Evolutionary conservation across 352 stramenopile genomes (phyloP).

Genomic region (Thalassiosira hispida): DNA sequence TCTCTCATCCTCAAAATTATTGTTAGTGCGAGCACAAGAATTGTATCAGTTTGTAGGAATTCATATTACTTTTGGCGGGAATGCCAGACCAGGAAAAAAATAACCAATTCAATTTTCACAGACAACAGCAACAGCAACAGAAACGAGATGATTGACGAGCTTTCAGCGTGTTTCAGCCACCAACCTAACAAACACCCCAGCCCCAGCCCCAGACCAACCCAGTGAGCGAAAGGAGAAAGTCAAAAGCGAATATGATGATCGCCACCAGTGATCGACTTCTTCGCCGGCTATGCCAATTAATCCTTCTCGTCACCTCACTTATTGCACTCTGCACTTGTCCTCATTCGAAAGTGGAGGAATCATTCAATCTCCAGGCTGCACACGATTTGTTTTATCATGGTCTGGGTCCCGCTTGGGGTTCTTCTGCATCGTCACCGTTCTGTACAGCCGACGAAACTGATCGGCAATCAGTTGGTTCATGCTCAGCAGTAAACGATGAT

Average conservation of each 20-base stretch:
- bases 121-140: neutral
- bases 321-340: constrained; percentile 66
- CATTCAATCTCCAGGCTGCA: constrained; percentile 97
- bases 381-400: constrained; percentile 93
- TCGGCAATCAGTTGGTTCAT: neutral
- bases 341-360: constrained; percentile 94
- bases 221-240: no score
- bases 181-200: no score
- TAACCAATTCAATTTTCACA: no score
- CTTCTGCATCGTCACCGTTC: constrained; percentile 9
- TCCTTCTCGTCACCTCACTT: constrained; percentile 46
- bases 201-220: no score
- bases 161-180: no score
- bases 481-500: neutral
- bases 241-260: neutral
- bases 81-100: no score
- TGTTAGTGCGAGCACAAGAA: no score
- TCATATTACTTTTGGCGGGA: no score
- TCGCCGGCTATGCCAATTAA: constrained; percentile 14
- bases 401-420: constrained; percentile 65
- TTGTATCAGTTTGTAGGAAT: no score
- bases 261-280: neutral
- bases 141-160: no score
- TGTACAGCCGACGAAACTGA: neutral
- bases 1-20: no score